Evolutionary conservation across 1,284 basidiomycete species (phyloP), one percentile per base, ranked within the genome.

Genomic region (Apiotrichum siamense): DNA sequence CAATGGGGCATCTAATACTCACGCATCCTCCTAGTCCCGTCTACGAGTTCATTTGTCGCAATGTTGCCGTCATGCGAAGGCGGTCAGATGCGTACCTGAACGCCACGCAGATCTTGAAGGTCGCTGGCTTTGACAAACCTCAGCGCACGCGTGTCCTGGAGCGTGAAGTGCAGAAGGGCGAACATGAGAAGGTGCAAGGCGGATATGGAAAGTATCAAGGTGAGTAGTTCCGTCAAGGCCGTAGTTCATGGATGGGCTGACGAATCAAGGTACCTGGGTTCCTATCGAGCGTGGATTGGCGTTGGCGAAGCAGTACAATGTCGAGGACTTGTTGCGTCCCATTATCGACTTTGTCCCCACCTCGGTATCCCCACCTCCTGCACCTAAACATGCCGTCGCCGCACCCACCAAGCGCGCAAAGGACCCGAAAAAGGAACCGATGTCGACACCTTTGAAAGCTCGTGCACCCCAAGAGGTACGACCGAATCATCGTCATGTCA

Each of bases 181-280:
- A 91, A 61, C 96, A 99, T 73, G 96, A 98, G 76, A 99, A 99
- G 74, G 92, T 99, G 1, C 96, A 99, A 73, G 96, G 96, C 31
- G 96, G 96, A 0, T 99, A 98, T 74, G 96, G 96, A 62, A 99
- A 98, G 76, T 98, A 97, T 73, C 96, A 99, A 80, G 96, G 93
- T 93, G 56, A 57, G 83, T 70, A 6, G 23, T 13, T 15, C 38
- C 25, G 12, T 4, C 23, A 39, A 25, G 7, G 10, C 35, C 35
- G 6, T 37, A 24, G 26, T 35, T 32, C 21, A 9, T n/a, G n/a
- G n/a, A n/a, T n/a, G 23, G 38, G 38, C 38, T 25, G 12, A 38
- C 31, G 12, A 27, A 23, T 64, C n/a, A n/a, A 97, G 93, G 96
- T 18, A 99, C 96, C 32, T 99, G 96, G 96, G 94, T 99, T 58